Percentiles rank a stretch among this genome's conserved stretches.
Evolutionary conservation across 495 filamentous ascomycete species (phyloP).

Genomic region (Penicillium subrubescens): DNA sequence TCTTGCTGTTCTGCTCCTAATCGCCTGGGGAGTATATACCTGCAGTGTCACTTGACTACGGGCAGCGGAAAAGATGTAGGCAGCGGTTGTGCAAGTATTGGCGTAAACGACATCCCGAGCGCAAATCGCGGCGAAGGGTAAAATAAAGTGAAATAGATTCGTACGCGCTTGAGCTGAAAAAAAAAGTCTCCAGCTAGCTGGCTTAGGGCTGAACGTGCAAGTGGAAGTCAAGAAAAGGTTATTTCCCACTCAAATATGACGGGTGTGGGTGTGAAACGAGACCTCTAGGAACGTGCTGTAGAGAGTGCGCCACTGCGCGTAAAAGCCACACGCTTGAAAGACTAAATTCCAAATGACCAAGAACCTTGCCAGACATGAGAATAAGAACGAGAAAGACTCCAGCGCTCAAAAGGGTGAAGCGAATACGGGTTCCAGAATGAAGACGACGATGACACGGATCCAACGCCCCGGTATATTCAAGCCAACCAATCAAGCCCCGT

Average conservation of each 20-base stretch:
- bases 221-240: slow-evolving; percentile 1
- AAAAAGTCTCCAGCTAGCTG: neutral
- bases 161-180: neutral
- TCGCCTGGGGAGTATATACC: neutral
- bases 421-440: slow-evolving; percentile 4
- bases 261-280: neutral
- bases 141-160: neutral
- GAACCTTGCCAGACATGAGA: slow-evolving; percentile 5
- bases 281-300: neutral
- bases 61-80: neutral
- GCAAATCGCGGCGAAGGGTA: neutral
- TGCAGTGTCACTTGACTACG: slow-evolving; percentile 21
- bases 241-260: slow-evolving; percentile 9
- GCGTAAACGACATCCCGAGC: slow-evolving; percentile 7
- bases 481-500: slow-evolving; percentile 13
- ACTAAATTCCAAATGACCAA: neutral
- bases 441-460: slow-evolving; percentile 12
- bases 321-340: slow-evolving; percentile 1
- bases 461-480: slow-evolving; percentile 22
- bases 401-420: slow-evolving; percentile 24
- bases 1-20: neutral
- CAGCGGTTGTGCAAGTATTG: slow-evolving; percentile 13
- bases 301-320: slow-evolving; percentile 6
- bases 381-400: slow-evolving; percentile 27
- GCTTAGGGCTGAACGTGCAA: neutral